Evolutionary conservation across 495 filamentous ascomycete genomes (phyloP).

Genomic region (Podospora comata): DNA sequence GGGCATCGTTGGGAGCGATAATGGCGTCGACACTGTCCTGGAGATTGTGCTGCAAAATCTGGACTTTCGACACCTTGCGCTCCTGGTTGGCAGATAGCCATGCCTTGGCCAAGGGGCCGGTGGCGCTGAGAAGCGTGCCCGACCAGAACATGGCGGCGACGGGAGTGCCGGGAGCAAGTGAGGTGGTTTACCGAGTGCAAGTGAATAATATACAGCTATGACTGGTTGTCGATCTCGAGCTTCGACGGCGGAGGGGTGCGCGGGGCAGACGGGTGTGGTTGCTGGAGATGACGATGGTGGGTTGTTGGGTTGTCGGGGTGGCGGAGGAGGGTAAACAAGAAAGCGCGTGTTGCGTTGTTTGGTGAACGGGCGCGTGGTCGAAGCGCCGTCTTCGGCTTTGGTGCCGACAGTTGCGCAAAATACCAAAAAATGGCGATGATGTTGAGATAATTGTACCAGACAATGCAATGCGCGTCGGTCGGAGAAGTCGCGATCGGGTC

Average conservation of each 20-base stretch:
- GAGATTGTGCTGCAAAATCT: slow-evolving; percentile 88
- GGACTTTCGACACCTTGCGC: slow-evolving; percentile 93
- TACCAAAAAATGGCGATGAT: slow-evolving; percentile 15
- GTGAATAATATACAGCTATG: slow-evolving; percentile 20
- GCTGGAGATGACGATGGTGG: slow-evolving; percentile 12
- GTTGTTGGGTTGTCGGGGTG: slow-evolving; percentile 13
- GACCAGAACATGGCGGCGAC: slow-evolving; percentile 87
- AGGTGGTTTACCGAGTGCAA: slow-evolving; percentile 26
- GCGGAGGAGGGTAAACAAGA: slow-evolving; percentile 39
- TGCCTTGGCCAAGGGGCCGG: slow-evolving; percentile 92
- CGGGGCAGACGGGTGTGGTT: slow-evolving; percentile 14
- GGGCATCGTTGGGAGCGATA: slow-evolving; percentile 87
- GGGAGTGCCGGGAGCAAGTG: slow-evolving; percentile 38
- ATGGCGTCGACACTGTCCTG: slow-evolving; percentile 91
- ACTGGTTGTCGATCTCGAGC: slow-evolving; percentile 19
- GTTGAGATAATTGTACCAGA: slow-evolving; percentile 9
- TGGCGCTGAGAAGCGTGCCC: slow-evolving; percentile 91
- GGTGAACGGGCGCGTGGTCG: slow-evolving; percentile 14
- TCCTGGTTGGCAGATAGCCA: slow-evolving; percentile 98
- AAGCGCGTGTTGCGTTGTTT: slow-evolving; percentile 41
- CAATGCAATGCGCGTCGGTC: slow-evolving; percentile 22
- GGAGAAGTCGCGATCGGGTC: not conserved
- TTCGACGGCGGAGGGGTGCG: slow-evolving; percentile 14
- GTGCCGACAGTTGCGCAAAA: slow-evolving; percentile 16
- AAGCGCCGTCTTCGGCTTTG: not conserved